These are phyloP conservation scores for Hortaea werneckii DNA, from an alignment of 2,329 filamentous ascomycete species.

Conservation along the genomic window DNA sequence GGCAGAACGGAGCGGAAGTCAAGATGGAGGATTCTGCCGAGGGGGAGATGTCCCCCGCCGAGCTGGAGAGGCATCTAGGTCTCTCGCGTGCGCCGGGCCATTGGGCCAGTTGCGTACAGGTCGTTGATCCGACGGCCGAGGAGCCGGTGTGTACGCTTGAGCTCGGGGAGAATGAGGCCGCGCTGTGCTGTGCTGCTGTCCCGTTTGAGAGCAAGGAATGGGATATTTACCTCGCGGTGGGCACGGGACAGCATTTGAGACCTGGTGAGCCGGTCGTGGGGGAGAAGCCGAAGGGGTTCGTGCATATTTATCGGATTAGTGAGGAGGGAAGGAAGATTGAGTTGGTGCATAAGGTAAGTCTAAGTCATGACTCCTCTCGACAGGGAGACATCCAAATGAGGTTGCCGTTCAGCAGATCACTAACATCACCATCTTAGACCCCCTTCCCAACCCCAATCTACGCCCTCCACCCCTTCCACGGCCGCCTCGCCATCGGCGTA, in stretches of 20 bases:
- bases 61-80: constrained; percentile 61
- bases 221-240: constrained; percentile 85
- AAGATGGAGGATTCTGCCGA: background rate
- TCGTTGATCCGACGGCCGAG: constrained; percentile 64
- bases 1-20: constrained; percentile 2
- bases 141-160: constrained; percentile 64
- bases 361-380: background rate
- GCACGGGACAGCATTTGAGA: constrained; percentile 78
- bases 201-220: constrained; percentile 81
- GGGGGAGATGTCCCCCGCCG: background rate
- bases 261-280: constrained; percentile 10
- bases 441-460: constrained; percentile 71
- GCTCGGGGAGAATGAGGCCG: constrained; percentile 80
- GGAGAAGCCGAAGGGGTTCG: constrained; percentile 49
- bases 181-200: constrained; percentile 74
- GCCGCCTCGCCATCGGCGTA: constrained; percentile 64
- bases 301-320: constrained; percentile 85
- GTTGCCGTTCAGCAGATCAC: background rate
- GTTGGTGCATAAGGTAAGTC: constrained; percentile 88
- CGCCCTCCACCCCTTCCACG: constrained; percentile 76
- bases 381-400: no score
- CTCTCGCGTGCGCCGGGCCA: constrained; percentile 73
- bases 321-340: constrained; percentile 78
- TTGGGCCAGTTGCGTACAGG: constrained; percentile 92
- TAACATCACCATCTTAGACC: background rate